Base-by-base conservation (phyloP, 805 yeast genomes). In the Cyberlindnera mississippiensis region DNA sequence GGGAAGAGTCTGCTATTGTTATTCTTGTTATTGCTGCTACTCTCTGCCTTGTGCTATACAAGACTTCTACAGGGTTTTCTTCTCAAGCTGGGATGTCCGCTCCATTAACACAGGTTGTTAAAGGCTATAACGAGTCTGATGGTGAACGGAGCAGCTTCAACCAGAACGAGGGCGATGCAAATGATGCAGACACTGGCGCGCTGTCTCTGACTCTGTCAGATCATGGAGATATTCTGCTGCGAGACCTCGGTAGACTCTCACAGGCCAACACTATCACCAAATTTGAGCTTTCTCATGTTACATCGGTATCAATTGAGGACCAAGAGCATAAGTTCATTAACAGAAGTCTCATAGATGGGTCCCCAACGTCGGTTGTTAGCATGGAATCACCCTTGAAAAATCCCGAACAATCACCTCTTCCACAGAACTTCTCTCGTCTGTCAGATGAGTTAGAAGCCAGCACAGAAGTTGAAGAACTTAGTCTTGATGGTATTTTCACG, bases 371-470 rank as follows among this genome's bases (percentile, higher is more conserved):
- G 9, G 14, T 17, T n/a, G 10, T 6, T 22, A 22, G 17, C 4
- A 4, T 32, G 18, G 26, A 16, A 3, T 14, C 20, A 2, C 36
- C 35, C 13, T 4, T 13, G 10, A 33, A 16, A 9, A 20, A 20
- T 20, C 8, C 24, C 8, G 24, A 18, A 17, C 26, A 15, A 15
- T 24, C 16, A 5, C 22, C 9, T 28, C 24, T 20, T 6, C 39
- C 6, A 6, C 24, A 10, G 40, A 32, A 15, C 33, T 39, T 49
- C 4, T 43, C 48, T 3, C 31, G 33, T 11, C 38, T 54, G 10
- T 48, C 59, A 0, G 56, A 49, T 28, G 59, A 54, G 2, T 20
- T 53, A 16, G 40, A 42, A 13, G 4, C 31, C 10, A 17, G 13
- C 18, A 27, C 11, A 20, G 24, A 20, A 20, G 24, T 20, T 9